These are phyloP conservation scores for Syncephalastrum contaminatum DNA, from an alignment of 371 early-diverging fungal species.

Conservation along the genomic window DNA sequence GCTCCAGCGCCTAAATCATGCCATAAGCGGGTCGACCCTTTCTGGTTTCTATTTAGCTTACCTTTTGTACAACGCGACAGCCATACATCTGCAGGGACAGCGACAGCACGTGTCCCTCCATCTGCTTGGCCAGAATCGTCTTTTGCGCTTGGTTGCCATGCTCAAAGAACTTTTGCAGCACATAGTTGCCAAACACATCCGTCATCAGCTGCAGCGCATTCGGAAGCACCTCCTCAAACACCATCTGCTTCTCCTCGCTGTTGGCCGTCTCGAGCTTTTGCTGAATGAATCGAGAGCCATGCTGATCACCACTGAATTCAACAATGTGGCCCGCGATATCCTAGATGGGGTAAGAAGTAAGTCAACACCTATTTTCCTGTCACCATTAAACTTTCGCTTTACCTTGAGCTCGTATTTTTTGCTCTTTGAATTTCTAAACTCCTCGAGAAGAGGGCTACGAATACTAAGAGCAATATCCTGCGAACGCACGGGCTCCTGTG, in stretches of 20 bases:
- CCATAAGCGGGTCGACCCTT: background rate
- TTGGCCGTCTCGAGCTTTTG: slow-evolving; percentile 96
- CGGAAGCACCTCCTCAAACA: slow-evolving; percentile 96
- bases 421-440: slow-evolving; percentile 92
- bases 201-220: slow-evolving; percentile 95
- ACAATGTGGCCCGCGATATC: slow-evolving; percentile 94
- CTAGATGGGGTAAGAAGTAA: slow-evolving; percentile 22
- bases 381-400: background rate
- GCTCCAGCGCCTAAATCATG: slow-evolving; percentile 82
- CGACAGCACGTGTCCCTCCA: slow-evolving; percentile 93
- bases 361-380: background rate
- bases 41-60: background rate
- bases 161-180: slow-evolving; percentile 99
- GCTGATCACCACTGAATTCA: slow-evolving; percentile 99
- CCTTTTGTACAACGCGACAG: slow-evolving; percentile 99
- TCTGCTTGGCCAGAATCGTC: slow-evolving; percentile 83
- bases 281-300: slow-evolving; percentile 99
- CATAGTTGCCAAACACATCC: slow-evolving; percentile 99
- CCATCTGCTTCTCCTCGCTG: slow-evolving; percentile 94
- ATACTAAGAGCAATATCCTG: slow-evolving; percentile 51
- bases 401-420: slow-evolving; percentile 89
- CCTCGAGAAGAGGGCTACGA: slow-evolving; percentile 87
- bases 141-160: slow-evolving; percentile 89
- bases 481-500: slow-evolving; percentile 8
- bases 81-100: slow-evolving; percentile 99